Conservation (phyloP, 2,329 filamentous ascomycete genomes). For the Trichoderma breve region DNA sequence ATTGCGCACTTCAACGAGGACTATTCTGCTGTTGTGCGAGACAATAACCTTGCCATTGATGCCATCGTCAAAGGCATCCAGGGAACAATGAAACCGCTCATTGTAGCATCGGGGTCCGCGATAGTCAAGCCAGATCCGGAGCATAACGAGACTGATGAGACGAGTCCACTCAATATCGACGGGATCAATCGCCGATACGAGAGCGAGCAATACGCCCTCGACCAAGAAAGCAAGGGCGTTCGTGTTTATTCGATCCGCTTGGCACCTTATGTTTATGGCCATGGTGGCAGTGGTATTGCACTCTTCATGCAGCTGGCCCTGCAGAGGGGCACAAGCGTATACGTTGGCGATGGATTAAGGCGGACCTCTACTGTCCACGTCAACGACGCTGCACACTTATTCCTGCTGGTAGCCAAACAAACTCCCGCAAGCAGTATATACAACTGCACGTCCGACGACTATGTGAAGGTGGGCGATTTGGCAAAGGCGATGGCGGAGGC, state of each 20-base stretch:
- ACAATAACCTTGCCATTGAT: background rate
- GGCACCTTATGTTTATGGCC: background rate
- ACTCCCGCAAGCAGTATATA: background rate
- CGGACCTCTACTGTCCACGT: background rate
- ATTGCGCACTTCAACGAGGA: background rate
- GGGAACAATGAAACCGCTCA: background rate
- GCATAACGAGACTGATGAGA: background rate
- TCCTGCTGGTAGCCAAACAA: background rate
- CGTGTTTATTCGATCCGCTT: background rate
- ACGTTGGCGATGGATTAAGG: background rate
- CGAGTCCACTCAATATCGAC: background rate
- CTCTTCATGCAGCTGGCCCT: background rate
- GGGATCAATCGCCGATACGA: background rate
- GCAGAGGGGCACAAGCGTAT: background rate
- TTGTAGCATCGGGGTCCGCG: background rate
- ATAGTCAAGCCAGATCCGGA: background rate
- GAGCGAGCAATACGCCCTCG: background rate
- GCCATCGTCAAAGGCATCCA: background rate
- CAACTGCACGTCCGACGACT: background rate
- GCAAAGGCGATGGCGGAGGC: background rate
- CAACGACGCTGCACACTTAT: background rate
- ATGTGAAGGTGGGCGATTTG: background rate
- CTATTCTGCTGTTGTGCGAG: background rate
- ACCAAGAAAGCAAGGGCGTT: background rate
- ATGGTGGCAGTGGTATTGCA: background rate